Percentiles rank a stretch among this genome's conserved stretches.
phyloP scores from a whole-genome alignment of 371 early-diverging fungal species.

The Rhizomucor miehei region DNA sequence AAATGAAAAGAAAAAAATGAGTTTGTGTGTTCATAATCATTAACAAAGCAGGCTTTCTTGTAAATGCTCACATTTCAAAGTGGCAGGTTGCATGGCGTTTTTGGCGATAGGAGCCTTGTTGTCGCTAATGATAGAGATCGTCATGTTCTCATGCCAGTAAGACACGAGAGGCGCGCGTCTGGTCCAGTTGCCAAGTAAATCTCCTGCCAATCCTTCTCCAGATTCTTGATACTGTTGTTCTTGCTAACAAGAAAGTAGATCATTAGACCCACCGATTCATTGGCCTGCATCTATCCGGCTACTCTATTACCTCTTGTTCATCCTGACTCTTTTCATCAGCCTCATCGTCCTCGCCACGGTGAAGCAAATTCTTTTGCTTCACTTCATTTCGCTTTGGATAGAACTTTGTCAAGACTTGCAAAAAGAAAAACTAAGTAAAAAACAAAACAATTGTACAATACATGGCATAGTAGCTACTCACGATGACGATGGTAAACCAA shows the following conservation, averaged over 20 bases:
- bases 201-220: constrained; percentile 2
- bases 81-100: constrained; percentile 47
- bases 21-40: background rate
- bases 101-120: constrained; percentile 41
- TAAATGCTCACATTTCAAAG: constrained; percentile 43
- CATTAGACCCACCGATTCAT: background rate
- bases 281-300: background rate
- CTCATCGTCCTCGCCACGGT: constrained; percentile 40
- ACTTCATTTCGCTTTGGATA: constrained; percentile 58
- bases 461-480: constrained; percentile 18
- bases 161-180: constrained; percentile 61
- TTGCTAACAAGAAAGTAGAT: background rate
- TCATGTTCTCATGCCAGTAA: constrained; percentile 86
- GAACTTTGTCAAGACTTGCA: constrained; percentile 65
- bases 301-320: constrained; percentile 5
- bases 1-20: constrained; percentile 4
- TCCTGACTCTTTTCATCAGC: constrained; percentile 10
- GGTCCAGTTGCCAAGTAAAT: constrained; percentile 30
- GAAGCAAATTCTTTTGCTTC: constrained; percentile 71
- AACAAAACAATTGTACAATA: background rate
- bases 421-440: constrained; percentile 2
- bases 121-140: constrained; percentile 65
- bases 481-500: constrained; percentile 57
- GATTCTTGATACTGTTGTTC: background rate
- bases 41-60: background rate